Evolutionary conservation across 1,284 basidiomycete species (phyloP).

Genomic region (Somion occarium): DNA sequence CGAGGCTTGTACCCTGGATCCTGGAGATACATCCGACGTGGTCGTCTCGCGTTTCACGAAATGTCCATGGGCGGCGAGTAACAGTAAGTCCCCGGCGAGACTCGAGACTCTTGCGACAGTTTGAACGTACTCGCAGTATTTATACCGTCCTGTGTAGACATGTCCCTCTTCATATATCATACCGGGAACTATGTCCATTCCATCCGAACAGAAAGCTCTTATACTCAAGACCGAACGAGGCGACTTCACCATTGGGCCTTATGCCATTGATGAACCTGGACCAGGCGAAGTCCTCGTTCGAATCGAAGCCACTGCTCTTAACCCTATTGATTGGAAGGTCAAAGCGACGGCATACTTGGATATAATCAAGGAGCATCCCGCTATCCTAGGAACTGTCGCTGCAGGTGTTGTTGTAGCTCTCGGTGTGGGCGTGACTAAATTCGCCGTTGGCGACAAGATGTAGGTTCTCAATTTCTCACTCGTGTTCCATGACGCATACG

Average conservation of each 20-base stretch:
- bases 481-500: neutral
- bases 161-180: too few relatives aligned
- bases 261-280: slow-evolving; percentile 19
- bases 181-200: slow-evolving; percentile 1
- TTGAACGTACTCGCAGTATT: too few relatives aligned
- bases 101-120: too few relatives aligned
- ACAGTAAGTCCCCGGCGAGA: too few relatives aligned
- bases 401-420: slow-evolving; percentile 42
- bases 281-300: slow-evolving; percentile 31
- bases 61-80: too few relatives aligned
- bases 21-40: too few relatives aligned
- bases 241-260: slow-evolving; percentile 13
- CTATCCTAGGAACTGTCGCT: slow-evolving; percentile 41
- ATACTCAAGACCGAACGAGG: slow-evolving; percentile 9
- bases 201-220: slow-evolving; percentile 18
- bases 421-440: slow-evolving; percentile 36
- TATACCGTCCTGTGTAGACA: too few relatives aligned
- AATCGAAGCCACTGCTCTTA: slow-evolving; percentile 30
- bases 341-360: slow-evolving; percentile 17
- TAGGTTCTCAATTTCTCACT: slow-evolving; percentile 14
- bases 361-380: slow-evolving; percentile 27
- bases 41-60: too few relatives aligned
- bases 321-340: slow-evolving; percentile 38
- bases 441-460: slow-evolving; percentile 47
- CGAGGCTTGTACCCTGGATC: too few relatives aligned